Conservation (phyloP, 2,329 filamentous ascomycete species). For the Pezicula carpinea region DNA sequence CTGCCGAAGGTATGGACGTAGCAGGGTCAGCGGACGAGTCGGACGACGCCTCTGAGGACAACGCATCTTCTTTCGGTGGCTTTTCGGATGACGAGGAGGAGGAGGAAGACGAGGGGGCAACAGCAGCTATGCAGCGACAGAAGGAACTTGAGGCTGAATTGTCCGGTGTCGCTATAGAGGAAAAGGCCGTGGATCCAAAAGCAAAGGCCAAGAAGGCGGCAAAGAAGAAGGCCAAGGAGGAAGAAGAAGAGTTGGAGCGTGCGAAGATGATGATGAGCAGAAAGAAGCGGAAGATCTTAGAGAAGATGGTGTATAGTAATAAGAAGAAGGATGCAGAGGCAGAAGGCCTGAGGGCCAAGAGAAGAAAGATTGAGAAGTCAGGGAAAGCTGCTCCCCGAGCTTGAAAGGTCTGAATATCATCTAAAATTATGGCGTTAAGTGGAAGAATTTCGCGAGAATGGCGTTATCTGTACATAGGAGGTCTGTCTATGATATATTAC, state of each 20-base stretch:
- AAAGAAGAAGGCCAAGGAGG: slow-evolving; percentile 65
- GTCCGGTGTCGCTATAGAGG: slow-evolving; percentile 58
- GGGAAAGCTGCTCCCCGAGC: slow-evolving; percentile 23
- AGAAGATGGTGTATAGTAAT: slow-evolving; percentile 96
- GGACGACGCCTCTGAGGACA: slow-evolving; percentile 32
- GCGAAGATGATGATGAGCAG: slow-evolving; percentile 98
- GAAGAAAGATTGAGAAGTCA: slow-evolving; percentile 75
- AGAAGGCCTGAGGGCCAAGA: slow-evolving; percentile 81
- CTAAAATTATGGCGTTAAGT: too few relatives aligned
- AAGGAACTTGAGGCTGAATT: slow-evolving; percentile 91
- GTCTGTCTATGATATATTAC: too few relatives aligned
- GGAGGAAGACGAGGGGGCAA: slow-evolving; percentile 55
- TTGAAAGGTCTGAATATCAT: neutral
- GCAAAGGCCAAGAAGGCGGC: slow-evolving; percentile 62
- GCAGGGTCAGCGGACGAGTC: slow-evolving; percentile 31
- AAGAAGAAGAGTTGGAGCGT: slow-evolving; percentile 84
- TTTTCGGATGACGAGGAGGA: slow-evolving; percentile 39
- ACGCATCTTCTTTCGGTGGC: slow-evolving; percentile 25
- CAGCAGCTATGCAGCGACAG: slow-evolving; percentile 68
- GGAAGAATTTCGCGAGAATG: too few relatives aligned
- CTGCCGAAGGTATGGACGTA: slow-evolving; percentile 29
- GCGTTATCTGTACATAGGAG: too few relatives aligned
- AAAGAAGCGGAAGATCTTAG: slow-evolving; percentile 94
- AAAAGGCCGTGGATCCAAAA: slow-evolving; percentile 47
- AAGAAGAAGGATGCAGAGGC: slow-evolving; percentile 90